phyloP scores from a whole-genome alignment of 805 yeast species.

The Kuraishia molischiana region DNA sequence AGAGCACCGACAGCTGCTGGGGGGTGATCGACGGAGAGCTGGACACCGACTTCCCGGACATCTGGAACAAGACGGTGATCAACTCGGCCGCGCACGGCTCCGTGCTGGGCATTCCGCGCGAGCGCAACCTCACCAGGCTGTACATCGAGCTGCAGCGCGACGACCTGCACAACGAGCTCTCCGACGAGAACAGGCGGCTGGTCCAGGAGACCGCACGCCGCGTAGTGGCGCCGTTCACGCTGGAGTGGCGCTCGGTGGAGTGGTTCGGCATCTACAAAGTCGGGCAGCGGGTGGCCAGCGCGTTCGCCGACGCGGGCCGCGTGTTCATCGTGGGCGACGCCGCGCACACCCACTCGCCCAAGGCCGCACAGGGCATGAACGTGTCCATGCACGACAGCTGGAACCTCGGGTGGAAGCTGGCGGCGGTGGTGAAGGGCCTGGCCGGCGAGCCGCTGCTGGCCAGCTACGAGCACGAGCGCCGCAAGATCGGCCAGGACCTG shows the following conservation, averaged over 20 bases:
- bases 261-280: constrained; percentile 23
- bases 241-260: constrained; percentile 18
- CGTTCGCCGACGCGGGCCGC: constrained; percentile 9
- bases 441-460: constrained; percentile 11
- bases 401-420: constrained; percentile 23
- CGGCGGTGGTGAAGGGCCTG: constrained; percentile 18
- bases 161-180: constrained; percentile 4
- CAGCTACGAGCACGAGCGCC: constrained; percentile 22
- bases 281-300: constrained; percentile 20
- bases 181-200: constrained; percentile 9
- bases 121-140: constrained; percentile 19
- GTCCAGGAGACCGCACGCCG: constrained; percentile 14
- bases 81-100: constrained; percentile 20
- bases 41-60: constrained; percentile 24
- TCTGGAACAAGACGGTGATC: constrained; percentile 21
- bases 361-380: constrained; percentile 26
- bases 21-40: constrained; percentile 26
- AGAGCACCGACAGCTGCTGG: constrained; percentile 24
- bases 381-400: constrained; percentile 18
- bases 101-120: constrained; percentile 24
- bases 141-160: constrained; percentile 17
- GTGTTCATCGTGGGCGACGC: constrained; percentile 24
- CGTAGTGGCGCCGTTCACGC: constrained; percentile 12
- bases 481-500: constrained; percentile 20
- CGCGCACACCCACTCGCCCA: constrained; percentile 22